These are phyloP conservation scores for Fusarium kyushuense DNA, from an alignment of 2,329 filamentous ascomycete genomes.

Conservation along the genomic window DNA sequence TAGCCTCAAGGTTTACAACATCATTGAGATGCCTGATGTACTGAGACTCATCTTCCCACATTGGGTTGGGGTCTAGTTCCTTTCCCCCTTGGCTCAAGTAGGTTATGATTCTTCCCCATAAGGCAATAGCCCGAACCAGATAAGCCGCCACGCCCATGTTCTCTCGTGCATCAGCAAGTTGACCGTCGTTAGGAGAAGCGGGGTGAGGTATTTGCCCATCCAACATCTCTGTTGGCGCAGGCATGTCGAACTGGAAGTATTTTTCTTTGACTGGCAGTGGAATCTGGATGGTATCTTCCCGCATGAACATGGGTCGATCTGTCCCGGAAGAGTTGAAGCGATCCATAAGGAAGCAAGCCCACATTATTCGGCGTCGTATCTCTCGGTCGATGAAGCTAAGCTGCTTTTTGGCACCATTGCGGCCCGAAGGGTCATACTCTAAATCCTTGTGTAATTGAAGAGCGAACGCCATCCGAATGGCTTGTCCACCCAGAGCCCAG, in stretches of 20 bases:
- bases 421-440: constrained; percentile 80
- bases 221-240: constrained; percentile 85
- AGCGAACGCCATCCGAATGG: constrained; percentile 96
- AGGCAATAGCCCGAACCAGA: constrained; percentile 83
- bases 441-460: constrained; percentile 93
- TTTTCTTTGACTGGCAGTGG: constrained; percentile 92
- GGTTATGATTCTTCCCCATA: constrained; percentile 91
- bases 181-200: constrained; percentile 71
- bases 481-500: constrained; percentile 95
- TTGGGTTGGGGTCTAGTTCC: constrained; percentile 78
- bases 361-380: constrained; percentile 94
- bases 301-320: constrained; percentile 89
- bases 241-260: constrained; percentile 91
- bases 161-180: constrained; percentile 73
- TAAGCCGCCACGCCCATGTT: constrained; percentile 97
- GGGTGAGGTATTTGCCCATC: constrained; percentile 76
- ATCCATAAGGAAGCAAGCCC: constrained; percentile 98
- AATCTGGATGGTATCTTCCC: constrained; percentile 88
- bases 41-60: constrained; percentile 86
- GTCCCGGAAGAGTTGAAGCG: constrained; percentile 96
- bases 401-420: constrained; percentile 70
- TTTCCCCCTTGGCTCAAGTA: constrained; percentile 93
- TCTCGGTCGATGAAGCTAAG: constrained; percentile 93
- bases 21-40: constrained; percentile 78
- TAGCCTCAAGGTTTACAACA: constrained; percentile 75